These are phyloP conservation scores for Metschnikowia dekortorum DNA, from an alignment of 805 yeast species.

Conservation along the genomic window DNA sequence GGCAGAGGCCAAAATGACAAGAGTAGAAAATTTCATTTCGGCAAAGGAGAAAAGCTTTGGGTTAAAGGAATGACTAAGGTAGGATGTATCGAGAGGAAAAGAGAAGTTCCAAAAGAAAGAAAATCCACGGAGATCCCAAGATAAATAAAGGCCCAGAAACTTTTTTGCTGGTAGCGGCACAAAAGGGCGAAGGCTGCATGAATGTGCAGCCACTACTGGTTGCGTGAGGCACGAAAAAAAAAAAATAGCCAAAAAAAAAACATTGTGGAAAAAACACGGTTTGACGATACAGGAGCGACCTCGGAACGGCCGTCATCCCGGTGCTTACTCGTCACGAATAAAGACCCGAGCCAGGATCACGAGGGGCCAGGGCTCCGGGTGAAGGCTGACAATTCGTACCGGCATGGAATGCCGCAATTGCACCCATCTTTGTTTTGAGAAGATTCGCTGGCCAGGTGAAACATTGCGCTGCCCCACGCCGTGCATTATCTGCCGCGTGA, in stretches of 20 bases:
- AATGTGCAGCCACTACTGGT: neutral
- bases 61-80: conserved; percentile 14
- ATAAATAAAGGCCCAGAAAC: conserved; percentile 2
- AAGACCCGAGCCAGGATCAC: neutral
- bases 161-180: conserved; percentile 2
- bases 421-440: too few species aligned
- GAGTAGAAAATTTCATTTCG: conserved; percentile 16
- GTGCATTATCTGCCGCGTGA: neutral
- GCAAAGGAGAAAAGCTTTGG: neutral
- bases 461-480: neutral
- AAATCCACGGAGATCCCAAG: neutral
- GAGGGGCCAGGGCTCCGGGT: neutral
- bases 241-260: too few species aligned
- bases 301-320: neutral
- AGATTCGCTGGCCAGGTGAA: neutral
- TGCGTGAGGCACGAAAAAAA: neutral
- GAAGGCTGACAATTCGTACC: too few species aligned
- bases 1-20: conserved; percentile 15
- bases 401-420: too few species aligned
- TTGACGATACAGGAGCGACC: conserved; percentile 1
- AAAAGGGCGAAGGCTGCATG: neutral
- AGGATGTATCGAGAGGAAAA: conserved; percentile 10
- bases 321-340: neutral
- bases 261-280: conserved; percentile 1
- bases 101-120: conserved; percentile 1